Percentiles rank a stretch among this genome's conserved stretches.
phyloP scores from a whole-genome alignment of 2,329 filamentous ascomycete genomes.

The Thelonectria blattea region DNA sequence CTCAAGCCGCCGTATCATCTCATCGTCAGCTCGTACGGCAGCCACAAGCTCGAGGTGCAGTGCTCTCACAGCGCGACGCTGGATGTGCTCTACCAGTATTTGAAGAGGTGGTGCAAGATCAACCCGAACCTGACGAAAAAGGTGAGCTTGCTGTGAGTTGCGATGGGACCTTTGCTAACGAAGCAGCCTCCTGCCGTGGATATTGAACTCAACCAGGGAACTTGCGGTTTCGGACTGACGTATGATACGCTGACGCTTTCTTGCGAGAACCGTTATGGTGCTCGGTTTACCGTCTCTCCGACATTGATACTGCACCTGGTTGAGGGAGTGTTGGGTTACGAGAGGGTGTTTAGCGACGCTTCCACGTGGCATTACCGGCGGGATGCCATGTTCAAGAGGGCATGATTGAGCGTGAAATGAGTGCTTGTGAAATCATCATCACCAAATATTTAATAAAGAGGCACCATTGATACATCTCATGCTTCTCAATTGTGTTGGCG shows the following conservation, averaged over 20 bases:
- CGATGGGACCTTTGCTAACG: neutral
- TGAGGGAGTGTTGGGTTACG: conserved; percentile 55
- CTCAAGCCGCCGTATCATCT: conserved; percentile 56
- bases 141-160: conserved; percentile 33
- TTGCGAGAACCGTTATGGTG: conserved; percentile 42
- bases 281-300: conserved; percentile 46
- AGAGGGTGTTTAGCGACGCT: conserved; percentile 30
- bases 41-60: conserved; percentile 48
- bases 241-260: conserved; percentile 52
- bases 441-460: neutral
- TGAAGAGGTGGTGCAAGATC: conserved; percentile 54
- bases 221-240: conserved; percentile 51
- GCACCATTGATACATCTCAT: neutral
- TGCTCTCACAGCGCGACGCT: conserved; percentile 55
- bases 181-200: conserved; percentile 50
- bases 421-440: too few species aligned
- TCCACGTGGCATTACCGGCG: conserved; percentile 37
- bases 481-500: neutral
- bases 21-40: conserved; percentile 43
- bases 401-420: neutral
- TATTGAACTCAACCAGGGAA: conserved; percentile 50
- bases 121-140: conserved; percentile 48
- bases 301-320: conserved; percentile 53
- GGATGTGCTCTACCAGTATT: conserved; percentile 52
- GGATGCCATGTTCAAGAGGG: conserved; percentile 24